A percentile compares a stretch with the other conserved stretches of the same genome.
Evolutionary conservation across 2,329 filamentous ascomycete genomes (phyloP).

Genomic region (Fusarium verticillioides): DNA sequence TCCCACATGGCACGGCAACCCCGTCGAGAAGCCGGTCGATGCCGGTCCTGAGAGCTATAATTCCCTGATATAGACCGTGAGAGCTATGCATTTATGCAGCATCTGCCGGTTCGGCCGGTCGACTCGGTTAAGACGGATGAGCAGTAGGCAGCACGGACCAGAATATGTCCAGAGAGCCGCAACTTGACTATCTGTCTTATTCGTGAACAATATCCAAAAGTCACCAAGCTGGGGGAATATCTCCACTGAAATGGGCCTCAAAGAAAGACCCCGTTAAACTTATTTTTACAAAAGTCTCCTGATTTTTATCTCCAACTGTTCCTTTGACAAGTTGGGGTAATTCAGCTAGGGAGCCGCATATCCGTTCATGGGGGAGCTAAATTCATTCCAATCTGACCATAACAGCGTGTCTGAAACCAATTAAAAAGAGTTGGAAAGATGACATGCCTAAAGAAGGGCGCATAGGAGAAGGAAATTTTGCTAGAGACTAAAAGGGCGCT

Average conservation of each 20-base stretch:
- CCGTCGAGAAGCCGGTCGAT: conserved; percentile 31
- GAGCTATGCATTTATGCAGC: neutral
- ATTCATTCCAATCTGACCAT: conserved; percentile 10
- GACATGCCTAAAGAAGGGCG: conserved; percentile 6
- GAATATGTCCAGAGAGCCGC: conserved; percentile 20
- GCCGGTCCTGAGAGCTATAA: conserved; percentile 13
- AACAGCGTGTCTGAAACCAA: neutral
- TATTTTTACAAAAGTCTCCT: conserved; percentile 1
- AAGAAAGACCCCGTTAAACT: neutral
- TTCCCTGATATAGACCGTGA: neutral
- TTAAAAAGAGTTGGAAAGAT: neutral
- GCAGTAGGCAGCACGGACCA: conserved; percentile 27
- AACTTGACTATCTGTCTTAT: conserved; percentile 15
- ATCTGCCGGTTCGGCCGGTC: conserved; percentile 25
- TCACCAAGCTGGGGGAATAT: conserved; percentile 2
- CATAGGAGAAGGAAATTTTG: conserved; percentile 7
- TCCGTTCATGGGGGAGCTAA: neutral
- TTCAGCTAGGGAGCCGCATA: neutral
- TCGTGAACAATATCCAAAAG: conserved; percentile 26
- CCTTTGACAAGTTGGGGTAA: conserved; percentile 3
- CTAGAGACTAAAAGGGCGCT: neutral
- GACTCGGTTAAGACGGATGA: conserved; percentile 41
- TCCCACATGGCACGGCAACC: conserved; percentile 20
- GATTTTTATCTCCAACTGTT: neutral
- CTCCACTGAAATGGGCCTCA: neutral